phyloP scores from a whole-genome alignment of 2,329 filamentous ascomycete genomes.

The Fusarium tjaetaba region DNA sequence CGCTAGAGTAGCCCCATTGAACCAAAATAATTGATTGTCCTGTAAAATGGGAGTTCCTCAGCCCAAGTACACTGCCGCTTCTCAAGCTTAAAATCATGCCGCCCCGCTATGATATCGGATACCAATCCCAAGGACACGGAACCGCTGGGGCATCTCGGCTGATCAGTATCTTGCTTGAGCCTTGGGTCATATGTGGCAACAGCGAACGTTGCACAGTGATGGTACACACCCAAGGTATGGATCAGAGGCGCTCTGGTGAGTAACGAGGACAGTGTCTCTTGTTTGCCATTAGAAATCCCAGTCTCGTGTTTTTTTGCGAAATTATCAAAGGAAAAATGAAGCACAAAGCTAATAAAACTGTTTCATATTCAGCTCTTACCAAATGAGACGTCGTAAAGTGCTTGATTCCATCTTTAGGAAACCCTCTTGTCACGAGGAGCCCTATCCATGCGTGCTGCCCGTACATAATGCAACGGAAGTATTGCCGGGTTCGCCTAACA shows the following conservation, averaged over 20 bases:
- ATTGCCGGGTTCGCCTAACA: constrained; percentile 40
- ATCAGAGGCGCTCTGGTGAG: background rate
- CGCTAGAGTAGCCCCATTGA: background rate
- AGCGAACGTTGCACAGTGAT: background rate
- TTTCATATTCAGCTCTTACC: constrained; percentile 39
- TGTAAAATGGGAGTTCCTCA: constrained; percentile 19
- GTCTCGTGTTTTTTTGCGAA: background rate
- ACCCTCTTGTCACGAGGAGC: constrained; percentile 18
- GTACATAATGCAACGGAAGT: constrained; percentile 33
- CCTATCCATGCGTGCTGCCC: constrained; percentile 13
- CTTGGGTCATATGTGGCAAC: constrained; percentile 1
- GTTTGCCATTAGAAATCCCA: background rate
- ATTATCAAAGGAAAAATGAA: background rate
- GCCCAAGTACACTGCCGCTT: constrained; percentile 25
- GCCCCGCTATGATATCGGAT: constrained; percentile 21
- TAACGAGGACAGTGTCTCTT: background rate
- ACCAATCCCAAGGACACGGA: constrained; percentile 33
- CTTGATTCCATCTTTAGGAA: constrained; percentile 18
- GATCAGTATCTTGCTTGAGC: constrained; percentile 7
- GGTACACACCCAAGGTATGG: background rate
- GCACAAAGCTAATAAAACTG: constrained; percentile 21
- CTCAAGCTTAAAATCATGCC: constrained; percentile 14
- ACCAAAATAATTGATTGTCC: background rate
- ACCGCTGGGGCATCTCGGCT: constrained; percentile 25
- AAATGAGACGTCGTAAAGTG: constrained; percentile 33